Percentiles rank a stretch among this genome's conserved stretches.
phyloP scores from a whole-genome alignment of 2,329 filamentous ascomycete genomes.

The Trichoderma sp. region DNA sequence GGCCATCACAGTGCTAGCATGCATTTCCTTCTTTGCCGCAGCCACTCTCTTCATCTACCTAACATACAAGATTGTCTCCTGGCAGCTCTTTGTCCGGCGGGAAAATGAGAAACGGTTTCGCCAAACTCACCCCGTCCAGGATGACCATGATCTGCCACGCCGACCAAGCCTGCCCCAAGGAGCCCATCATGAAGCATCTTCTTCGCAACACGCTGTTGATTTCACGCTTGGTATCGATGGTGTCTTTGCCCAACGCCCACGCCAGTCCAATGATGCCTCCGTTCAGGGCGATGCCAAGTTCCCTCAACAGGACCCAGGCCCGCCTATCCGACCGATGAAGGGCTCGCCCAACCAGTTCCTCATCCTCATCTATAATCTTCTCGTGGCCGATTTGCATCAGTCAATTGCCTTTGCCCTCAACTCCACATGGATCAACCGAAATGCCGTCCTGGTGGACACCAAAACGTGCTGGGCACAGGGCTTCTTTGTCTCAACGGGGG shows the following conservation, averaged over 20 bases:
- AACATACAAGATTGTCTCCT: conserved; percentile 32
- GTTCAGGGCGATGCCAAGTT: background rate
- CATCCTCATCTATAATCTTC: conserved; percentile 66
- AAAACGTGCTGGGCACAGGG: conserved; percentile 62
- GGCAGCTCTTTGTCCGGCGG: conserved; percentile 28
- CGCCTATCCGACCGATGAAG: conserved; percentile 25
- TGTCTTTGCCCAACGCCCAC: conserved; percentile 29
- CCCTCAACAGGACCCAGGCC: background rate
- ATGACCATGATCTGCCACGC: conserved; percentile 13
- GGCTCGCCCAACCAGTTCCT: conserved; percentile 63
- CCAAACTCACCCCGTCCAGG: background rate
- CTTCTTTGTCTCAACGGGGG: conserved; percentile 66
- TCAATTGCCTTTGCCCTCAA: conserved; percentile 63
- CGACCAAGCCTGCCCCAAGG: conserved; percentile 12
- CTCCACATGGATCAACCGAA: conserved; percentile 53
- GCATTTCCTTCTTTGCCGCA: conserved; percentile 33
- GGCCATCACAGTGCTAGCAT: conserved; percentile 32
- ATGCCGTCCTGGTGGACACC: conserved; percentile 54
- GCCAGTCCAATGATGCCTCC: background rate
- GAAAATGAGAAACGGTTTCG: background rate
- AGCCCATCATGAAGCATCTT: background rate
- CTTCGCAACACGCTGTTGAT: conserved; percentile 31
- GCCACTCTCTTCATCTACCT: conserved; percentile 33
- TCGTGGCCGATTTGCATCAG: conserved; percentile 67
- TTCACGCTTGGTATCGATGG: conserved; percentile 39